These are phyloP conservation scores for Acer saccharum DNA, from an alignment of 345 rosid species.

Conservation along the genomic window DNA sequence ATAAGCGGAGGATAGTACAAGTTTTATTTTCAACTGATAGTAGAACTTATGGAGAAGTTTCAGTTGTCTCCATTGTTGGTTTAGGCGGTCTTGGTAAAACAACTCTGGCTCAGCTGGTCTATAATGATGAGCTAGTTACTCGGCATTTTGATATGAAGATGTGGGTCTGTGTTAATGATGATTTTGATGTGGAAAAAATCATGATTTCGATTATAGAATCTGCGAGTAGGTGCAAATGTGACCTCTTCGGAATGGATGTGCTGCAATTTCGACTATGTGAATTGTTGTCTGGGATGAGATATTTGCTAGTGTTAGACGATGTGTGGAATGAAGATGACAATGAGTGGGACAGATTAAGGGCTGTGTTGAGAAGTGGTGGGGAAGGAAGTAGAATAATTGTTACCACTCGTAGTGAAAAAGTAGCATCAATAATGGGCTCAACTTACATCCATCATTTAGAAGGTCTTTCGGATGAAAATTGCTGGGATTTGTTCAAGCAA, in stretches of 20 bases:
- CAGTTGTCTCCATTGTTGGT: slow-evolving; percentile 22
- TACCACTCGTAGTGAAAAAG: slow-evolving; percentile 24
- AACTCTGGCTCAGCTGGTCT: slow-evolving; percentile 29
- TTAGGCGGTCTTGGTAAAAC: slow-evolving; percentile 32
- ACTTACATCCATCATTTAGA: background rate
- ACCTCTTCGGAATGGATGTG: slow-evolving; percentile 14
- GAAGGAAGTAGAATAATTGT: slow-evolving; percentile 24
- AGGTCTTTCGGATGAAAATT: slow-evolving; percentile 20
- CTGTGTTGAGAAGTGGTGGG: slow-evolving; percentile 8
- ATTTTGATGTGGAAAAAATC: slow-evolving; percentile 13
- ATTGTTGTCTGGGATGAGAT: slow-evolving; percentile 16
- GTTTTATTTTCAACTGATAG: background rate
- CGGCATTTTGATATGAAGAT: slow-evolving; percentile 20
- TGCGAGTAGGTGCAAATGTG: background rate
- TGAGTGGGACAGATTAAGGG: slow-evolving; percentile 23
- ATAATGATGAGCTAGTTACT: slow-evolving; percentile 13
- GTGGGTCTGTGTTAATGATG: slow-evolving; percentile 27
- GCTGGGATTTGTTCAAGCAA: slow-evolving; percentile 29
- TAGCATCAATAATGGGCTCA: slow-evolving; percentile 14
- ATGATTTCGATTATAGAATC: slow-evolving; percentile 6
- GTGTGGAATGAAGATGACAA: slow-evolving; percentile 27
- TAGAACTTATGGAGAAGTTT: background rate
- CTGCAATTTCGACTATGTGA: slow-evolving; percentile 19
- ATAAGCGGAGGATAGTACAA: slow-evolving; percentile 4
- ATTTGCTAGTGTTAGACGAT: slow-evolving; percentile 30